phyloP scores from a whole-genome alignment of 768 basidiomycete species.

The Saitozyma sp. region DNA sequence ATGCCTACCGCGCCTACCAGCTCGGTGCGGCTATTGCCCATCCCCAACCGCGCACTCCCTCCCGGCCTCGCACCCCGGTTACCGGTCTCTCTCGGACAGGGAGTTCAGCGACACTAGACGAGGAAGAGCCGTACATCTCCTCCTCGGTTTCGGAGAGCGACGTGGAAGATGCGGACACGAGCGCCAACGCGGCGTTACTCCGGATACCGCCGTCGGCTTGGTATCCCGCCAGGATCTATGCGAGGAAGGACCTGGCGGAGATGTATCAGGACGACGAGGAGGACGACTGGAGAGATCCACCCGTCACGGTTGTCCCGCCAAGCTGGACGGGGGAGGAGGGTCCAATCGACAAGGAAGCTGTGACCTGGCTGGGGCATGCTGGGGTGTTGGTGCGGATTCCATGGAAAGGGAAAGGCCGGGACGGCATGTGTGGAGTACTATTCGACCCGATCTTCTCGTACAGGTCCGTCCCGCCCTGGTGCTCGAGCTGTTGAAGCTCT shows the following conservation, averaged over 20 bases:
- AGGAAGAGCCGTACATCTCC: constrained; percentile 1
- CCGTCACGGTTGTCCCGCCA: constrained; percentile 31
- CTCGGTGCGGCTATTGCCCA: constrained; percentile 45
- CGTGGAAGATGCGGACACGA: constrained; percentile 1
- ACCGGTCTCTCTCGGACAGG: too few species aligned
- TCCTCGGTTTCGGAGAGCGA: constrained; percentile 3
- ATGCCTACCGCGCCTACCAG: constrained; percentile 42
- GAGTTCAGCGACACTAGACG: too few species aligned
- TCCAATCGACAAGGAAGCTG: constrained; percentile 22
- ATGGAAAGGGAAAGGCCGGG: constrained; percentile 29
- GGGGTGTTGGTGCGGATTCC: constrained; percentile 45
- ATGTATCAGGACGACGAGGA: constrained; percentile 34
- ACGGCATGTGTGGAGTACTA: constrained; percentile 41
- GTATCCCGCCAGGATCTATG: constrained; percentile 21
- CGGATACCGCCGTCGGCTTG: constrained; percentile 5
- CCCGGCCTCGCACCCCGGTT: constrained; percentile 1
- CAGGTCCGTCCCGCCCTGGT: constrained; percentile 28
- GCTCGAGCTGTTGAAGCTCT: neutral
- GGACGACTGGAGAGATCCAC: constrained; percentile 47
- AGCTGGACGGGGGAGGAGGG: constrained; percentile 19
- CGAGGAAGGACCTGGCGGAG: constrained; percentile 26
- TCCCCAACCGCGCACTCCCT: constrained; percentile 14
- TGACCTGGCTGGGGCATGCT: constrained; percentile 52
- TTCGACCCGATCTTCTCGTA: constrained; percentile 52
- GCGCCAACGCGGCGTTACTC: neutral